Conservation (phyloP, 345 rosid genomes). For the Linum usitatissimum region DNA sequence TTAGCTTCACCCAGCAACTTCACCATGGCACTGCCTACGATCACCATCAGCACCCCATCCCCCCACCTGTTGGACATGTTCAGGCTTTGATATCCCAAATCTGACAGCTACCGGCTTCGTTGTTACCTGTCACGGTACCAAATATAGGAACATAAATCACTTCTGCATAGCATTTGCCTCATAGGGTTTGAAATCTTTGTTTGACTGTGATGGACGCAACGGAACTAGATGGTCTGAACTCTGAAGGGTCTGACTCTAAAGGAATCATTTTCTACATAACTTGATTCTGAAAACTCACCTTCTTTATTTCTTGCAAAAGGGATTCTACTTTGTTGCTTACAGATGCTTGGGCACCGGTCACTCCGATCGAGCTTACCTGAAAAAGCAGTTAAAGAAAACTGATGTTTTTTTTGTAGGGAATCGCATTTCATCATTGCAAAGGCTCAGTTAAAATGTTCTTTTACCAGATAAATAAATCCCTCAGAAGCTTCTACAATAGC, state of each 20-base stretch:
- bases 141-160: background rate
- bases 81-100: slow-evolving; percentile 75
- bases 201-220: background rate
- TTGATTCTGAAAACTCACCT: slow-evolving; percentile 22
- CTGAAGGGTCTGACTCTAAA: no score
- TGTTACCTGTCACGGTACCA: slow-evolving; percentile 31
- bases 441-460: slow-evolving; percentile 15
- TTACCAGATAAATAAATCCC: slow-evolving; percentile 79
- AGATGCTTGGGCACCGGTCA: slow-evolving; percentile 75
- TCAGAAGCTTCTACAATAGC: slow-evolving; percentile 84
- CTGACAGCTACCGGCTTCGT: slow-evolving; percentile 71
- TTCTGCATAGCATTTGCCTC: background rate
- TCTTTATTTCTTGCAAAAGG: slow-evolving; percentile 61
- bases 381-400: background rate
- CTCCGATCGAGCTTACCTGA: slow-evolving; percentile 87
- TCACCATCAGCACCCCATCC: slow-evolving; percentile 93
- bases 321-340: slow-evolving; percentile 49
- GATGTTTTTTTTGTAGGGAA: background rate
- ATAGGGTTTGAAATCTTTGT: no score
- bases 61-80: slow-evolving; percentile 66
- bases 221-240: no score
- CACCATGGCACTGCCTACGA: slow-evolving; percentile 82
- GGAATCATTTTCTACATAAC: background rate
- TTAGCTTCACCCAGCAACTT: slow-evolving; percentile 60
- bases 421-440: background rate